Evolutionary conservation across 2,329 filamentous ascomycete genomes (phyloP), one percentile per base, ranked within the genome.

Genomic region (Botrytis cinerea): DNA sequence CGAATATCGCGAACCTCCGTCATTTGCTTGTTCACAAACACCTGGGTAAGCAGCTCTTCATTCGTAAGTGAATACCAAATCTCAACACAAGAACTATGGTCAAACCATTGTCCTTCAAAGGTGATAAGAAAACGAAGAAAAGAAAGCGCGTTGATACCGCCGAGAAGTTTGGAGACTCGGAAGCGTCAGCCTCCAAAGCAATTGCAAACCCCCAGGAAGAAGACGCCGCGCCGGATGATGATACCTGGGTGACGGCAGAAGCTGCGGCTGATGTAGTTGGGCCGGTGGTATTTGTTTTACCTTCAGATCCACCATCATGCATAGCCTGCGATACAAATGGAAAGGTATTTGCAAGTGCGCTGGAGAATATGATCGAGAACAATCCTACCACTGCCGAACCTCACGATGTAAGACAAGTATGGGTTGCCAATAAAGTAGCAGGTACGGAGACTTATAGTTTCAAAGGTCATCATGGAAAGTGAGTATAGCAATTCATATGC

Each of bases 81-180:
- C n/a, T 64, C 70, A 63, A 71, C 32, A 71, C 64, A 75, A 38
- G 80, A 78, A 83, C 76, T 75, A 96, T 96, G 93, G 91, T 97
- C 78, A 98, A 97, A 82, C 91, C 95, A 66, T 88, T 99, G 74
- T 87, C 90, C 67, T 99, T 99, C 87, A 99, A 99, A 84, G 96
- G 96, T 86, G 96, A 99, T 84, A 98, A 97, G 84, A 96, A 96
- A 84, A 85, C 89, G 74, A 97, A 96, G 84, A 98, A 98, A 86
- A 89, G 94, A 82, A 98, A 97, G 87, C 90, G 93, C 78, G 85
- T 89, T 61, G 84, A 86, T 74, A 83, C 85, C 43, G 81, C 82
- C 43, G 81, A 82, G 51, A 82, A 82, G 63, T 81, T 80, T 51
- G 79, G 78, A 79, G 76, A 84, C 77, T 74, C 71, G 35, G 76